Percentiles rank a stretch among this genome's conserved stretches.
These are phyloP conservation scores for Colletotrichum horii DNA, from an alignment of 2,329 filamentous ascomycete genomes.

Conservation along the genomic window DNA sequence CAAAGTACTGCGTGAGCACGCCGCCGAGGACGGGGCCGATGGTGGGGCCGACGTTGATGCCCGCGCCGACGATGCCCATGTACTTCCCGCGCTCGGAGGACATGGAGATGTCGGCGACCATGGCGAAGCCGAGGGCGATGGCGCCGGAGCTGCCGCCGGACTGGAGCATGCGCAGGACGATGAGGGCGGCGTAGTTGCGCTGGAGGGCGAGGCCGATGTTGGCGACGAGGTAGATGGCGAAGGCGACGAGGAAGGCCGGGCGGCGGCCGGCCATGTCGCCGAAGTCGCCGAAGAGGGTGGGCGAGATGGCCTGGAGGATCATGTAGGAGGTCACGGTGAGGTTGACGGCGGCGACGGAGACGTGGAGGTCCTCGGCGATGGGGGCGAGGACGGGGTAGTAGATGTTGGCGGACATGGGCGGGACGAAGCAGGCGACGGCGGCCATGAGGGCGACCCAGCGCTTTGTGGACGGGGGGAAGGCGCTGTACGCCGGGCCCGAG, in stretches of 20 bases:
- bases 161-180: constrained; percentile 67
- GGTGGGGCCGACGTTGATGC: constrained; percentile 60
- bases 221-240: constrained; percentile 61
- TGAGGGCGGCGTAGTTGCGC: constrained; percentile 59
- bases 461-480: constrained; percentile 45
- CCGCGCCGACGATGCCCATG: constrained; percentile 69
- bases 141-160: constrained; percentile 71
- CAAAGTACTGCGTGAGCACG: constrained; percentile 65
- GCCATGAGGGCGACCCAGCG: constrained; percentile 60
- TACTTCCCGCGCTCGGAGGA: constrained; percentile 75
- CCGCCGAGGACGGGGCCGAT: constrained; percentile 69
- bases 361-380: constrained; percentile 42
- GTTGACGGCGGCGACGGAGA: constrained; percentile 48
- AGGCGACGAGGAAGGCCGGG: constrained; percentile 65
- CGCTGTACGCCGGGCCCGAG: constrained; percentile 39
- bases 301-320: constrained; percentile 68
- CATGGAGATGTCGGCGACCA: constrained; percentile 75
- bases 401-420: constrained; percentile 65
- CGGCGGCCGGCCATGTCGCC: constrained; percentile 65
- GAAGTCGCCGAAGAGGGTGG: constrained; percentile 66
- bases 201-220: constrained; percentile 67
- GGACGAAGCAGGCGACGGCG: constrained; percentile 57
- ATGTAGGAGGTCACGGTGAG: constrained; percentile 64
- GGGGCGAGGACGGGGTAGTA: constrained; percentile 50
- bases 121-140: constrained; percentile 72